These are phyloP conservation scores for Phytopythium mirpurense DNA, from an alignment of 352 stramenopile genomes.

Conservation along the genomic window DNA sequence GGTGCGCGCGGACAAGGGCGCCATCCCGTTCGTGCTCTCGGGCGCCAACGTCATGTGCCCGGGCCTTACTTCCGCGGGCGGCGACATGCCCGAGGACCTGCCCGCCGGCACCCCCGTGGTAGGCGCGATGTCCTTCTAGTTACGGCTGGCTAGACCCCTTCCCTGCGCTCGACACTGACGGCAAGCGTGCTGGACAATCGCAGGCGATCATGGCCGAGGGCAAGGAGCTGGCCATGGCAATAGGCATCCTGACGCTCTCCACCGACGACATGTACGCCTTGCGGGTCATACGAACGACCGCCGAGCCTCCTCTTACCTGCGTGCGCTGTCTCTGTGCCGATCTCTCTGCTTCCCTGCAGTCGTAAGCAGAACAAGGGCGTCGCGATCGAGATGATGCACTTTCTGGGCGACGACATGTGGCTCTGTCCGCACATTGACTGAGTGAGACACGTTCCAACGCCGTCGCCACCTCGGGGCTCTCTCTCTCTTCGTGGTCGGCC, in stretches of 20 bases:
- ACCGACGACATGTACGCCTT: conserved; percentile 93
- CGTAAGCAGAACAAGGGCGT: conserved; percentile 95
- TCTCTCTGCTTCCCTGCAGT: conserved; percentile 28
- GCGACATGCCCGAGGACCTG: conserved; percentile 89
- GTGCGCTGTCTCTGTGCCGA: too few species aligned
- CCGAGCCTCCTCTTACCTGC: too few species aligned
- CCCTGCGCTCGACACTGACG: too few species aligned
- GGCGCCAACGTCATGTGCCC: conserved; percentile 99
- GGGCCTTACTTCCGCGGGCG: conserved; percentile 94
- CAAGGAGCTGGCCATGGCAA: conserved; percentile 95
- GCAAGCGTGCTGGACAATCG: neutral
- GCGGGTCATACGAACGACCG: too few species aligned
- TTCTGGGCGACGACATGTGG: conserved; percentile 97
- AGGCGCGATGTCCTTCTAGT: conserved; percentile 15
- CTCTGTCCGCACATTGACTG: conserved; percentile 79
- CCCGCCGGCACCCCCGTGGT: conserved; percentile 79
- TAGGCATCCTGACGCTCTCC: conserved; percentile 96
- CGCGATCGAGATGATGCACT: conserved; percentile 96
- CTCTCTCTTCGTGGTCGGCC: neutral
- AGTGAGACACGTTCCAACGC: neutral
- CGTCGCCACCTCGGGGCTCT: neutral
- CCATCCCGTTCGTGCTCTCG: conserved; percentile 97
- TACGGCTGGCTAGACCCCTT: too few species aligned
- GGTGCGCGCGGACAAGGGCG: conserved; percentile 95
- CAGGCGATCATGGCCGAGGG: conserved; percentile 96